Conservation (phyloP, 495 filamentous ascomycete species). For the Penicillium crystallinum region DNA sequence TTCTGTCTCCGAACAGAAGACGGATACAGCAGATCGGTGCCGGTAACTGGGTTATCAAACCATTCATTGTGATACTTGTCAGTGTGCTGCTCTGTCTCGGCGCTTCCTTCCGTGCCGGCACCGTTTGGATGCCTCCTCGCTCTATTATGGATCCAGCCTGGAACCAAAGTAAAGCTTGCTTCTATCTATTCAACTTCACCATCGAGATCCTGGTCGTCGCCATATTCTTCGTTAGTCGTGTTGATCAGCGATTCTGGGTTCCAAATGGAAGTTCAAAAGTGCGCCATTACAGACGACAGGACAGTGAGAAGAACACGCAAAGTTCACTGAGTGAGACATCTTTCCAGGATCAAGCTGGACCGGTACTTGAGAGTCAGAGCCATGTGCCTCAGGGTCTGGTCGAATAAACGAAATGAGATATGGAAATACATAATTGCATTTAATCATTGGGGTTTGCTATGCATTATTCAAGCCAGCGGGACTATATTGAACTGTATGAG, state of each 20-base stretch:
- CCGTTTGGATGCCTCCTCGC: slow-evolving; percentile 46
- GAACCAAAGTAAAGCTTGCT: slow-evolving; percentile 64
- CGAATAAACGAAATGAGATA: neutral
- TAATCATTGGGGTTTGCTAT: neutral
- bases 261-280: slow-evolving; percentile 28
- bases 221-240: slow-evolving; percentile 56
- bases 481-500: neutral
- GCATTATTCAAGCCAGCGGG: neutral
- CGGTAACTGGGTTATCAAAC: slow-evolving; percentile 61
- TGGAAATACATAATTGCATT: neutral
- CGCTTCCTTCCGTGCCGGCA: slow-evolving; percentile 63
- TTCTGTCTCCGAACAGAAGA: slow-evolving; percentile 46
- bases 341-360: neutral
- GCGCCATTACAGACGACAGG: slow-evolving; percentile 15
- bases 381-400: neutral
- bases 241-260: slow-evolving; percentile 71
- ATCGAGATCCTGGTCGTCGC: slow-evolving; percentile 66
- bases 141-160: slow-evolving; percentile 54
- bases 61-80: slow-evolving; percentile 53
- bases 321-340: neutral
- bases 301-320: slow-evolving; percentile 6
- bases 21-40: slow-evolving; percentile 63
- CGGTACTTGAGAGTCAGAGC: neutral
- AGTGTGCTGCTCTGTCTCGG: slow-evolving; percentile 58
- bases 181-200: slow-evolving; percentile 74